Percentiles rank a stretch among this genome's conserved stretches.
Evolutionary conservation across 768 basidiomycete genomes (phyloP).

Genomic region (Amylocystis lapponica): DNA sequence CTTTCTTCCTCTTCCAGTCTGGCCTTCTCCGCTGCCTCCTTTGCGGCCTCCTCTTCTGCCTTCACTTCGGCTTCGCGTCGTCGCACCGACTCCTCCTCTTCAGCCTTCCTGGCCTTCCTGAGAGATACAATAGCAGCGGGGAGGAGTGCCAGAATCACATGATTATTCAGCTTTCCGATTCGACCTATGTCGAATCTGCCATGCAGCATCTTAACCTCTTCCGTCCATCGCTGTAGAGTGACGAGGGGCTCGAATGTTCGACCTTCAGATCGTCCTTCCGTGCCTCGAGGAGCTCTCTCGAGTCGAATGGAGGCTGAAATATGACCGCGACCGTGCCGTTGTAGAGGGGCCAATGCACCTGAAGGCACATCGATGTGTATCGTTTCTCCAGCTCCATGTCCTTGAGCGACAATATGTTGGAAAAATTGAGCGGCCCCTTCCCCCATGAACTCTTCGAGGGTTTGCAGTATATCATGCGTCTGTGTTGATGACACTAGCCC

Average conservation of each 20-base stretch:
- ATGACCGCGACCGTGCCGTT: slow-evolving; percentile 41
- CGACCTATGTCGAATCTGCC: slow-evolving; percentile 69
- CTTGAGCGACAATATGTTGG: slow-evolving; percentile 70
- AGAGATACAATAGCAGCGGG: slow-evolving; percentile 73
- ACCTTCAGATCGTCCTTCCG: slow-evolving; percentile 35
- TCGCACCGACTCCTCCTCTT: slow-evolving; percentile 32
- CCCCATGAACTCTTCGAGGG: slow-evolving; percentile 77
- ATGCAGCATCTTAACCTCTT: slow-evolving; percentile 79
- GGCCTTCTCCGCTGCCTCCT: slow-evolving; percentile 29
- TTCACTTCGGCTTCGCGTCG: slow-evolving; percentile 43
- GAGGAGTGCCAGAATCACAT: slow-evolving; percentile 66
- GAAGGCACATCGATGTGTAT: slow-evolving; percentile 76
- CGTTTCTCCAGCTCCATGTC: slow-evolving; percentile 49
- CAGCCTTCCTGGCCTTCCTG: slow-evolving; percentile 28
- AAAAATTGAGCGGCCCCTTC: slow-evolving; percentile 78
- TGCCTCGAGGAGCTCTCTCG: slow-evolving; percentile 44
- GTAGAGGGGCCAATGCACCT: slow-evolving; percentile 53
- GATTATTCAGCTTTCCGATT: slow-evolving; percentile 59
- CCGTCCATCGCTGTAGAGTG: slow-evolving; percentile 83
- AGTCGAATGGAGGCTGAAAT: slow-evolving; percentile 56
- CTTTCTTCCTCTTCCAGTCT: slow-evolving; percentile 32
- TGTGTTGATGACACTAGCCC: slow-evolving; percentile 31
- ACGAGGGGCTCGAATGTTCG: slow-evolving; percentile 67
- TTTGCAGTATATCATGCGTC: slow-evolving; percentile 63
- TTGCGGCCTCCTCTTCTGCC: slow-evolving; percentile 44